A percentile compares a stretch with the other conserved stretches of the same genome.
Conservation (phyloP, 116 monocot genomes). For the Cymodocea nodosa region DNA sequence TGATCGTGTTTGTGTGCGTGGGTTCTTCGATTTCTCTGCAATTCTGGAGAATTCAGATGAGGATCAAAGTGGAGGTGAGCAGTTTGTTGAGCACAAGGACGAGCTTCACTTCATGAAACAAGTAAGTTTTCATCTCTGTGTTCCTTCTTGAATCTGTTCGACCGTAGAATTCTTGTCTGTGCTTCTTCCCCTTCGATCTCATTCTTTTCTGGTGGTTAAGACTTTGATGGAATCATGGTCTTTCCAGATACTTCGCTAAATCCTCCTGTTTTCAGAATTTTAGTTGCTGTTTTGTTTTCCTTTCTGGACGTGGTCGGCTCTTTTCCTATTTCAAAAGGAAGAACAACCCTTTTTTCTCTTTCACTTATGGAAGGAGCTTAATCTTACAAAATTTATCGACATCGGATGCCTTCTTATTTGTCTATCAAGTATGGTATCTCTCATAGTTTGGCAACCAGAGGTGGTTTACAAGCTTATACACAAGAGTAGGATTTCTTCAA, state of each 20-base stretch:
- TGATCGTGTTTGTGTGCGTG: neutral
- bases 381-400: neutral
- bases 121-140: constrained; percentile 16
- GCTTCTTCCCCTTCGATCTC: too few relatives aligned
- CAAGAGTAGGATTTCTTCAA: too few relatives aligned
- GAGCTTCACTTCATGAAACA: constrained; percentile 20
- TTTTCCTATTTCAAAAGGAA: too few relatives aligned
- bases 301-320: neutral
- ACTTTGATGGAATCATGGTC: too few relatives aligned
- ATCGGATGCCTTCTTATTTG: neutral
- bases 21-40: neutral
- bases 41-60: constrained; percentile 1
- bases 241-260: too few relatives aligned
- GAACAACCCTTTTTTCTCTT: too few relatives aligned
- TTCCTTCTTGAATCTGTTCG: too few relatives aligned
- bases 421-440: neutral
- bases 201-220: too few relatives aligned
- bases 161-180: neutral
- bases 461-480: neutral
- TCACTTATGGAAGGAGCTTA: too few relatives aligned
- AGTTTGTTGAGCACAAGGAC: constrained; percentile 18
- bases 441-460: neutral
- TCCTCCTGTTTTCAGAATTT: neutral
- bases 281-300: neutral
- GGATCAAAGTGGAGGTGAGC: constrained; percentile 4